These are phyloP conservation scores for Dendryphion nanum DNA, from an alignment of 2,329 filamentous ascomycete genomes.

Conservation along the genomic window DNA sequence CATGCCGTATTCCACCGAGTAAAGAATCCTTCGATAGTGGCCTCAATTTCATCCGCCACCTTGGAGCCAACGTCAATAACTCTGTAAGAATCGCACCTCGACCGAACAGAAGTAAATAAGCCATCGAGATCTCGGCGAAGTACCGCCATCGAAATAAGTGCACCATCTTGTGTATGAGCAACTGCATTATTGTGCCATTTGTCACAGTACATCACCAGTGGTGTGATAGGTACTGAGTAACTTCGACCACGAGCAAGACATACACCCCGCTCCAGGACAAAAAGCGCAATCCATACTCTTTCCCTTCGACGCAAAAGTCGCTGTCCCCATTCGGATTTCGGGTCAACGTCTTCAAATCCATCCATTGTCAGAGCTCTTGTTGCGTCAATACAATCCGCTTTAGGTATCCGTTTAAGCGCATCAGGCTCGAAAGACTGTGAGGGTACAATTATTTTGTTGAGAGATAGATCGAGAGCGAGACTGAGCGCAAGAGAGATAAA, in stretches of 20 bases:
- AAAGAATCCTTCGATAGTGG: constrained; percentile 64
- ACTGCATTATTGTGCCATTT: constrained; percentile 65
- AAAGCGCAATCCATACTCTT: constrained; percentile 68
- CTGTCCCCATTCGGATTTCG: constrained; percentile 58
- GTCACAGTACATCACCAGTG: constrained; percentile 66
- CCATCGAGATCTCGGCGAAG: constrained; percentile 64
- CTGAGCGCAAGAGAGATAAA: constrained; percentile 70
- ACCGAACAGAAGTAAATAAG: constrained; percentile 57
- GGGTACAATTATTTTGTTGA: constrained; percentile 68
- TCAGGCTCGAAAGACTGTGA: constrained; percentile 49
- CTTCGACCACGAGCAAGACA: constrained; percentile 68
- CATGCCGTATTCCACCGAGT: constrained; percentile 64
- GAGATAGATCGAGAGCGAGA: constrained; percentile 65
- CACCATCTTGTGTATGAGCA: constrained; percentile 66
- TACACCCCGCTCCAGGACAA: constrained; percentile 71
- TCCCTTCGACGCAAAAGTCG: constrained; percentile 64
- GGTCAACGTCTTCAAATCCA: constrained; percentile 64
- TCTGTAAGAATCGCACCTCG: constrained; percentile 59
- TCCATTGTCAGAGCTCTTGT: constrained; percentile 65
- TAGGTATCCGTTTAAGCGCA: constrained; percentile 52
- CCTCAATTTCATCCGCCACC: constrained; percentile 45
- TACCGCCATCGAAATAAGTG: constrained; percentile 70
- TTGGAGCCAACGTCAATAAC: constrained; percentile 52
- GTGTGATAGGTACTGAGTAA: constrained; percentile 66
- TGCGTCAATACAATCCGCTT: constrained; percentile 68